Evolutionary conservation across 2,329 filamentous ascomycete genomes (phyloP).

Genomic region (Fusarium xylarioides): DNA sequence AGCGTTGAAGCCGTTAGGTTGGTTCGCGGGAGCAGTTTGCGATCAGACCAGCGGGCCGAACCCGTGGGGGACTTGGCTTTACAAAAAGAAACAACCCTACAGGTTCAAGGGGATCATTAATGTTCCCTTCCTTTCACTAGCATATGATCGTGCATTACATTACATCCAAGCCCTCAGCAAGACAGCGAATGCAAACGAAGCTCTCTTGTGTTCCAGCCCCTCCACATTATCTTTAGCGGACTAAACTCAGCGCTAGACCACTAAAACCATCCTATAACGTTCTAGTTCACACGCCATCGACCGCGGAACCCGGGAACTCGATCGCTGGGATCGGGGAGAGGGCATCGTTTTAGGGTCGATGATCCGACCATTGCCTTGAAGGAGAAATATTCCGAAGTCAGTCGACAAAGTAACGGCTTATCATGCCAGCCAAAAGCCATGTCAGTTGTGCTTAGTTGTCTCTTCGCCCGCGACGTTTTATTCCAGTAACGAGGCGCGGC

Average conservation of each 20-base stretch:
- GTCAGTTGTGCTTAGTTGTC: neutral
- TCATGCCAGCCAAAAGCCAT: neutral
- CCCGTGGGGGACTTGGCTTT: neutral
- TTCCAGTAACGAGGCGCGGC: conserved; percentile 17
- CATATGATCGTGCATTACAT: neutral
- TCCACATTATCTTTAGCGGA: neutral
- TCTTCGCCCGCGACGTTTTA: neutral
- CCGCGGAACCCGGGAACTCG: neutral
- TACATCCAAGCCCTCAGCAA: neutral
- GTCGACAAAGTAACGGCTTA: neutral
- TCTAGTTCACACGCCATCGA: neutral
- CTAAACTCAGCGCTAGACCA: neutral
- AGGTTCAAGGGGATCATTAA: conserved; percentile 3
- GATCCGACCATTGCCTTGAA: neutral
- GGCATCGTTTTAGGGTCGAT: neutral
- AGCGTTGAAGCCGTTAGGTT: neutral
- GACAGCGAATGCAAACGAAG: neutral
- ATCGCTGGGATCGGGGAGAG: neutral
- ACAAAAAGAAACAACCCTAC: neutral
- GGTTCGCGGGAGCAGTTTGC: neutral
- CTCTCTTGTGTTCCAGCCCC: neutral
- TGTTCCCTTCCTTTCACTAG: neutral
- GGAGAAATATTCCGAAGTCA: neutral
- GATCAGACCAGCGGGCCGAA: conserved; percentile 1
- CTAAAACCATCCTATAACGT: neutral